phyloP scores from a whole-genome alignment of 306 rosid species.

The Ceratonia siliqua region DNA sequence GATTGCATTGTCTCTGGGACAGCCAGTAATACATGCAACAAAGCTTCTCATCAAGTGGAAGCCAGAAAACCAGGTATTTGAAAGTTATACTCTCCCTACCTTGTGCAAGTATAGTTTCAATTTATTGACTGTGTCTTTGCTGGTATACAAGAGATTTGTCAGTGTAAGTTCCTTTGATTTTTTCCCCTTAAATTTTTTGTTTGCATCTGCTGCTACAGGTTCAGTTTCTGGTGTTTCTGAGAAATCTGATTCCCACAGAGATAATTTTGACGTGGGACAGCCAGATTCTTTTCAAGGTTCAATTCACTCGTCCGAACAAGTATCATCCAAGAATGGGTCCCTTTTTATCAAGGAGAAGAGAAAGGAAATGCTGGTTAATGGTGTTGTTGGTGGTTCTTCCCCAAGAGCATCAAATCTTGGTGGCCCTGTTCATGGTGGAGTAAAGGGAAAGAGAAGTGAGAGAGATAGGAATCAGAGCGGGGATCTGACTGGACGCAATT shows the following conservation, averaged over 20 bases:
- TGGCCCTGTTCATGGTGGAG: conserved; percentile 44
- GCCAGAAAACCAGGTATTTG: conserved; percentile 59
- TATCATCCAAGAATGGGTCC: conserved; percentile 55
- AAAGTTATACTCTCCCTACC: conserved; percentile 20
- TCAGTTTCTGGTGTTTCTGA: conserved; percentile 59
- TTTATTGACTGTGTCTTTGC: conserved; percentile 11
- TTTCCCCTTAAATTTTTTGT: not conserved
- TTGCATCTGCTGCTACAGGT: conserved; percentile 51
- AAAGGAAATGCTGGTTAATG: conserved; percentile 70
- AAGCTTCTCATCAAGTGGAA: conserved; percentile 51
- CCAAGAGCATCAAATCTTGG: conserved; percentile 54
- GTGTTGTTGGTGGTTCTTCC: conserved; percentile 56
- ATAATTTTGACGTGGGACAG: conserved; percentile 44
- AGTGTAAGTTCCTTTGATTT: conserved; percentile 3
- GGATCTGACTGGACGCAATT: conserved; percentile 43
- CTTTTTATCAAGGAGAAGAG: conserved; percentile 52
- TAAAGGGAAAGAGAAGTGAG: conserved; percentile 73
- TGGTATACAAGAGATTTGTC: conserved; percentile 21
- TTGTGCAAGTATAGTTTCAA: conserved; percentile 1
- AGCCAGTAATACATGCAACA: conserved; percentile 62
- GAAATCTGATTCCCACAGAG: conserved; percentile 50
- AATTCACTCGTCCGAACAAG: conserved; percentile 56
- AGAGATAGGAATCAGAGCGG: conserved; percentile 55
- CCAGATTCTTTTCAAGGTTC: conserved; percentile 52
- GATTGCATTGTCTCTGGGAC: conserved; percentile 70